Base-by-base conservation (phyloP, 306 rosid species). In the Inga leiocalycina region DNA sequence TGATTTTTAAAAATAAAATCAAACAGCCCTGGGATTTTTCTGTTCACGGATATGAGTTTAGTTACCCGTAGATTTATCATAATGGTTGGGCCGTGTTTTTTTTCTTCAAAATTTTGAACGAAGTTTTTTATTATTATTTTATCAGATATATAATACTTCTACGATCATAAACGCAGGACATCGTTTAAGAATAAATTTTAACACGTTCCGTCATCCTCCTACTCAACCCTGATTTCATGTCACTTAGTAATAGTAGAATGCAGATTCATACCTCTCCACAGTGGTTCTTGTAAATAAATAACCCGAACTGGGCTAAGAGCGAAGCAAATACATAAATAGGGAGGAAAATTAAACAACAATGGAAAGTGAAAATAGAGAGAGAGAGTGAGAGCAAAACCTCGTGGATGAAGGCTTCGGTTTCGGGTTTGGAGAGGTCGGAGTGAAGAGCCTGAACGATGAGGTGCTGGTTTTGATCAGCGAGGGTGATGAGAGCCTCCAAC, bases 361-460 rank as follows among this genome's bases (percentile, higher is more conserved):
- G 11, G 11, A 30, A 57, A n/a, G 24, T 17, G 34, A 22, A 22
- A 22, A 27, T 27, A 69, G 54, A 12, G 49, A 13, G 49, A 13
- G 43, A 15, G 39, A 5, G 49, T 32, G 41, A 80, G 52, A 20
- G 6, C 10, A 30, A 16, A 16, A 85, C 88, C 84, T 87, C 90
- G 11, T 87, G 90, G 43, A 87, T 15, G 77, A 62, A 75, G 37
- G 88, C 67, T 84, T 87, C 90, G 2, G 83, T 76, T 82, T 84
- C 71, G 49, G 86, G 75, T 54, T 87, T 87, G 65, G 91, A 84
- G 74, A 90, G 89, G 17, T 92, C 96, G 0, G 92, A 85, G 61
- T 59, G 48, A 48, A 92, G 93, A 77, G 92, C 92, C 4, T 59
- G 75, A 57, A 80, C 15, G 30, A 92, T 88, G 8, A 79, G 88